Percentiles rank a stretch among this genome's conserved stretches.
These are phyloP conservation scores for Zangia roseola DNA, from an alignment of 768 basidiomycete species.

Conservation along the genomic window DNA sequence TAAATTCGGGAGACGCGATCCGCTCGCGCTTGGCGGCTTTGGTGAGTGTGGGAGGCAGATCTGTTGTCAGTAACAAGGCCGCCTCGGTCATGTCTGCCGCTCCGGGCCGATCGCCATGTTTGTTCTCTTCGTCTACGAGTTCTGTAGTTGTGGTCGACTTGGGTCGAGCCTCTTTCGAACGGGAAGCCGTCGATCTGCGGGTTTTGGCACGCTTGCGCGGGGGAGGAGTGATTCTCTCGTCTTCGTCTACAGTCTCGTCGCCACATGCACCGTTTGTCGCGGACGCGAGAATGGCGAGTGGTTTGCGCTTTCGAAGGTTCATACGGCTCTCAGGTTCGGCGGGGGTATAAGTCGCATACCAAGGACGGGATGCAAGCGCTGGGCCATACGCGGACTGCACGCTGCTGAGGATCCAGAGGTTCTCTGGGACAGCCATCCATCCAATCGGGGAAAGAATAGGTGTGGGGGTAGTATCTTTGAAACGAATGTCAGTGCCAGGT, in stretches of 20 bases:
- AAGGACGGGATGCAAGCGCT: slow-evolving; percentile 23
- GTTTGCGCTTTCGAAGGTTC: slow-evolving; percentile 35
- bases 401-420: slow-evolving; percentile 34
- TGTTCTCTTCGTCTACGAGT: slow-evolving; percentile 3
- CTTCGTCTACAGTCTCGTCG: slow-evolving; percentile 31
- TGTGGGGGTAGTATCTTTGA: slow-evolving; percentile 27
- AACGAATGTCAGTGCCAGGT: slow-evolving; percentile 7
- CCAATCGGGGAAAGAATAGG: slow-evolving; percentile 36
- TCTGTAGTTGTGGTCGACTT: slow-evolving; percentile 8
- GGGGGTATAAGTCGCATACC: slow-evolving; percentile 33
- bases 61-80: slow-evolving; percentile 21
- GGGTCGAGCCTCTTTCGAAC: slow-evolving; percentile 2
- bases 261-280: slow-evolving; percentile 35
- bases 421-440: slow-evolving; percentile 34
- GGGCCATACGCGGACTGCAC: slow-evolving; percentile 30
- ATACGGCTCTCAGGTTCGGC: slow-evolving; percentile 32
- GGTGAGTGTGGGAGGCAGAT: slow-evolving; percentile 4
- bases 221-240: slow-evolving; percentile 28
- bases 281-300: slow-evolving; percentile 16
- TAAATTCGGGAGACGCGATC: slow-evolving; percentile 17
- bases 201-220: slow-evolving; percentile 32
- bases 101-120: not conserved
- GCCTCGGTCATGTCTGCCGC: not conserved
- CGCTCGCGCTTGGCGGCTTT: slow-evolving; percentile 23
- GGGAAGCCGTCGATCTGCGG: slow-evolving; percentile 20